Percentiles rank a stretch among this genome's conserved stretches.
Conservation (phyloP, 2,329 filamentous ascomycete species). For the Proliferodiscus dingleyae region DNA sequence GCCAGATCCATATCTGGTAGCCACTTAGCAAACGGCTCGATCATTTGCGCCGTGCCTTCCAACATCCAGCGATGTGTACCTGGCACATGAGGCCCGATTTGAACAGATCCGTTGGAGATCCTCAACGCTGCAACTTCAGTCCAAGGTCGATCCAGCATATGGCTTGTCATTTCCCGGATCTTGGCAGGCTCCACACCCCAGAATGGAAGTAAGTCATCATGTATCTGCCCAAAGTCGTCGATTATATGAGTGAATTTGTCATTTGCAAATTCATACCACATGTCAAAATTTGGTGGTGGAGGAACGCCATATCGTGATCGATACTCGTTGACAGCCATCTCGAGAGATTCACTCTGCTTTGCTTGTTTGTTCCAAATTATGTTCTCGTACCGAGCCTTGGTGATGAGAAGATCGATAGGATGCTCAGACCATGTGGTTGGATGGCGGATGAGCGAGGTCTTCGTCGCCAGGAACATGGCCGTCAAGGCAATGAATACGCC, state of each 20-base stretch:
- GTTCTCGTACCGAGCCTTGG: constrained; percentile 4
- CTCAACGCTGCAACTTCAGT: constrained; percentile 32
- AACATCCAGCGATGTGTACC: constrained; percentile 37
- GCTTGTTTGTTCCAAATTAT: constrained; percentile 15
- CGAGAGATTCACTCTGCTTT: constrained; percentile 9
- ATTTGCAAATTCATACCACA: constrained; percentile 32
- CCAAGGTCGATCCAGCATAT: constrained; percentile 14
- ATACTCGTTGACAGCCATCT: constrained; percentile 17
- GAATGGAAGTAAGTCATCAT: constrained; percentile 30
- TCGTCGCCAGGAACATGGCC: neutral
- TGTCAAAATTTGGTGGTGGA: constrained; percentile 24
- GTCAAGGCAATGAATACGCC: constrained; percentile 1
- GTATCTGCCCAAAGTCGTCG: constrained; percentile 32
- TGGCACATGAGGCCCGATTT: constrained; percentile 30
- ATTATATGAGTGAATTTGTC: constrained; percentile 26
- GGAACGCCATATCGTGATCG: constrained; percentile 15
- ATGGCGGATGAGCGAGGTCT: neutral
- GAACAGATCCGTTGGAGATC: constrained; percentile 30
- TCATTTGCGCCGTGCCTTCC: constrained; percentile 35
- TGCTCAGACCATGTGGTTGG: constrained; percentile 1
- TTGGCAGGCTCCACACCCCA: constrained; percentile 27
- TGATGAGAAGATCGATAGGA: constrained; percentile 15
- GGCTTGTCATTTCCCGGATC: constrained; percentile 19
- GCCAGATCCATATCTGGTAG: constrained; percentile 50
- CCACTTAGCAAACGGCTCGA: constrained; percentile 38